Percentiles rank a stretch among this genome's conserved stretches.
These are phyloP conservation scores for Arxiozyma slooffiae DNA, from an alignment of 1,139 yeast genomes.

Conservation along the genomic window DNA sequence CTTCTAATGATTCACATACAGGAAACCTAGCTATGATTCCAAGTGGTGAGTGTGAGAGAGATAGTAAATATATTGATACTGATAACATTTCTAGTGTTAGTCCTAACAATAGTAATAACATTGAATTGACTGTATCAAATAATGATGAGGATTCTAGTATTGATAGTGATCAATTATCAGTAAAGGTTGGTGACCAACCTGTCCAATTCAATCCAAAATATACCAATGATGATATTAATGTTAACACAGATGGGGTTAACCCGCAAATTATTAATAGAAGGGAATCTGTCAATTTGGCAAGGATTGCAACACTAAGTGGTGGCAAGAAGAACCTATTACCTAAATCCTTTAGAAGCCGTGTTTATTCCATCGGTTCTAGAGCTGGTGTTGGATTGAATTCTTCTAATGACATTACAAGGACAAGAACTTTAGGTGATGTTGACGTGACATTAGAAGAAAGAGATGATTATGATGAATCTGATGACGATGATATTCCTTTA, in stretches of 20 bases:
- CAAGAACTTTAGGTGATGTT: constrained; percentile 28
- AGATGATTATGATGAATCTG: constrained; percentile 31
- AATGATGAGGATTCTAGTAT: constrained; percentile 3
- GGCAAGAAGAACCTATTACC: constrained; percentile 17
- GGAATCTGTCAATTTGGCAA: constrained; percentile 15
- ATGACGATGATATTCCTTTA: constrained; percentile 31
- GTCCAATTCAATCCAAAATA: constrained; percentile 4
- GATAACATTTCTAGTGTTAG: background rate
- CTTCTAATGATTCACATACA: background rate
- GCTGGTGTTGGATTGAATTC: constrained; percentile 6
- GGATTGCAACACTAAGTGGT: constrained; percentile 25
- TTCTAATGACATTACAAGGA: constrained; percentile 13
- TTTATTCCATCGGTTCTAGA: constrained; percentile 30
- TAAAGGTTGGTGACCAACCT: constrained; percentile 3
- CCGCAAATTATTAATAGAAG: constrained; percentile 4
- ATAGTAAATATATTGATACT: background rate
- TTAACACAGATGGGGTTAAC: background rate
- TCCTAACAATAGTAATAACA: background rate
- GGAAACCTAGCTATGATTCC: background rate
- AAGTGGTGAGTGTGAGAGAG: background rate
- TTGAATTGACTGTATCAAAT: background rate
- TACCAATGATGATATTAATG: background rate
- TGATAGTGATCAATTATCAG: background rate
- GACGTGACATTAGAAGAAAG: constrained; percentile 9
- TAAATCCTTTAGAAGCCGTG: constrained; percentile 29